These are phyloP conservation scores for Scedosporium minutisporum DNA, from an alignment of 2,329 filamentous ascomycete species.

Conservation along the genomic window DNA sequence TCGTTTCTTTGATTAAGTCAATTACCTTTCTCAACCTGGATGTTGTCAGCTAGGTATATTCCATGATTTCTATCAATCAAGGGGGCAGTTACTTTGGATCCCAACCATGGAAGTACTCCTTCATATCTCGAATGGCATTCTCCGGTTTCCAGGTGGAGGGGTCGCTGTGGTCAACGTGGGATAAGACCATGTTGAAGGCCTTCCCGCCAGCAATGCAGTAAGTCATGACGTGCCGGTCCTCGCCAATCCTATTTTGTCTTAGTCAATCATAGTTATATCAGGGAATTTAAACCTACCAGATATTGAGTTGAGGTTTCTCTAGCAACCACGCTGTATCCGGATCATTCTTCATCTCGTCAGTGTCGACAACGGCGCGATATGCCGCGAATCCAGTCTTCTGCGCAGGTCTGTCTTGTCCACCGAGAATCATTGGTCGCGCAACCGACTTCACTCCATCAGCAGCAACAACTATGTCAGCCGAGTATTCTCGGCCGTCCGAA, in stretches of 20 bases:
- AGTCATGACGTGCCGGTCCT: conserved; percentile 33
- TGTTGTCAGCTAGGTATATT: neutral
- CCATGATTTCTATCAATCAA: neutral
- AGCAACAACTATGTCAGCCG: conserved; percentile 23
- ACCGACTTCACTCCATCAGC: conserved; percentile 18
- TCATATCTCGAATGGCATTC: conserved; percentile 22
- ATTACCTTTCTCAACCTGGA: conserved; percentile 25
- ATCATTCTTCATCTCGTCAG: conserved; percentile 23
- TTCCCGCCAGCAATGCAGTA: conserved; percentile 31
- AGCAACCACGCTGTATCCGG: conserved; percentile 28
- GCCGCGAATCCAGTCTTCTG: conserved; percentile 27
- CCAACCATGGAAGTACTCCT: conserved; percentile 21
- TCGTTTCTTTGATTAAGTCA: conserved; percentile 20
- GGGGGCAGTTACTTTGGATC: conserved; percentile 18
- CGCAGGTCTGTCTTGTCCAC: neutral
- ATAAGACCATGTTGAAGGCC: conserved; percentile 36
- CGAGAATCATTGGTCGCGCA: neutral
- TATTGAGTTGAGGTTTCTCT: conserved; percentile 26
- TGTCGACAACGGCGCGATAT: conserved; percentile 29
- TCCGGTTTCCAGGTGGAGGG: conserved; percentile 18
- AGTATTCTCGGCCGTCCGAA: conserved; percentile 13
- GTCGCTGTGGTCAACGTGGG: conserved; percentile 27
- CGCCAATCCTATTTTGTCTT: conserved; percentile 23
- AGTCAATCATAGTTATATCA: neutral
- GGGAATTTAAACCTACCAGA: conserved; percentile 20